Base-by-base conservation (phyloP, 805 yeast genomes). In the Brettanomyces sp. region DNA sequence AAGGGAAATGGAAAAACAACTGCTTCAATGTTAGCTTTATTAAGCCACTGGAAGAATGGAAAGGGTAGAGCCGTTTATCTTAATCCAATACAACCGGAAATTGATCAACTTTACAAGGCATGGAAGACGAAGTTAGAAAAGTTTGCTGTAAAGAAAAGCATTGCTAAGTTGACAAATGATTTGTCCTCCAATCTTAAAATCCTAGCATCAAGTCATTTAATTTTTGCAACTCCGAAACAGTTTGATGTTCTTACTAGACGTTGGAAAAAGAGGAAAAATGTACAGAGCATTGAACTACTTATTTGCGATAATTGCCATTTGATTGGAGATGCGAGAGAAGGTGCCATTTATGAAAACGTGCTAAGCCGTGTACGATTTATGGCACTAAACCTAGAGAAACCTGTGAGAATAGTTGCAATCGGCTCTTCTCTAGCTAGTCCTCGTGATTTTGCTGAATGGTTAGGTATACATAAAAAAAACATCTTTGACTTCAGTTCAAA, bases 391-490 rank as follows among this genome's bases (percentile, higher is more conserved):
- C 57, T 82, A n/a, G 84, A 80, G 33, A 68, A 64, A 3, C 58
- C 68, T 1, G 52, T 77, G 4, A 66, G 98, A 51, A 61, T 89
- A 24, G 75, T 91, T n/a, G 90, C 79, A 0, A 65, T 91, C 22
- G 71, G 85, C 0, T 70, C 79, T 1, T 78, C 95, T 2, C 60
- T 91, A 36, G 79, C 93, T 0, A 85, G 82, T 56, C 85, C 84
- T 3, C 71, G 77, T 44, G 96, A 87, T 52, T 63, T 90, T 47
- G 91, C 85, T 1, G 86, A 82, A 45, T 93, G 98, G 96, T 63
- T 93, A 28, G 95, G 93, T 2, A 81, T 84, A 24, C 54, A 72
- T 1, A 82, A 79, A 54, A 66, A 63, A 21, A 70, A 78, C 42
- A 70, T 81, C 5, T 87, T 71, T 67, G 89, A 88, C 55, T 89